A percentile compares a stretch with the other conserved stretches of the same genome.
Evolutionary conservation across 225 moss, liverwort and hornwort genomes (phyloP).

Genomic region (Neckera pumila): DNA sequence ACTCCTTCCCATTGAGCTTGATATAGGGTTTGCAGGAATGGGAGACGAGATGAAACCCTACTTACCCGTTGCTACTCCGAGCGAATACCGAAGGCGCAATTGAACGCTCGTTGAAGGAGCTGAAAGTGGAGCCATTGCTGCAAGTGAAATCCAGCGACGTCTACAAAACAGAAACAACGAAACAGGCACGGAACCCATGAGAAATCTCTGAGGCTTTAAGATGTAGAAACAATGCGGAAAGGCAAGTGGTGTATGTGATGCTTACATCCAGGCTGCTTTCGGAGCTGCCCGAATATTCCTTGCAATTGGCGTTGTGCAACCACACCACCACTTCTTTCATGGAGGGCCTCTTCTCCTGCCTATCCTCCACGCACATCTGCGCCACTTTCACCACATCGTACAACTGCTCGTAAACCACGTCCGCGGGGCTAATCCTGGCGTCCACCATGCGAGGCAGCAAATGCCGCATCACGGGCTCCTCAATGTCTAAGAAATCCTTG

Average conservation of each 20-base stretch:
- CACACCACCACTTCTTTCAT: constrained; percentile 52
- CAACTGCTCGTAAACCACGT: constrained; percentile 25
- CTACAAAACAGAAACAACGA: neutral
- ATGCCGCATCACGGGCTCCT: constrained; percentile 40
- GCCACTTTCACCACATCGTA: constrained; percentile 37
- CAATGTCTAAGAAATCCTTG: constrained; percentile 24
- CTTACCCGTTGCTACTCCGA: constrained; percentile 23
- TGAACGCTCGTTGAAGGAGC: constrained; percentile 30
- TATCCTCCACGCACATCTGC: constrained; percentile 44
- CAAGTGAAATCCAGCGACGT: constrained; percentile 18
- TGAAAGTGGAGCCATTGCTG: constrained; percentile 36
- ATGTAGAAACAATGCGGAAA: neutral
- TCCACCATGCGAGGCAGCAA: constrained; percentile 53
- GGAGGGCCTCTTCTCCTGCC: constrained; percentile 32
- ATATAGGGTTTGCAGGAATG: neutral
- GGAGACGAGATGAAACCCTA: neutral
- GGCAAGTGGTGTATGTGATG: neutral
- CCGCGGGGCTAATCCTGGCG: constrained; percentile 11
- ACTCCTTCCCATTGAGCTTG: neutral
- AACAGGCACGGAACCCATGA: neutral
- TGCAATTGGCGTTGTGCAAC: constrained; percentile 42
- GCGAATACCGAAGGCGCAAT: neutral
- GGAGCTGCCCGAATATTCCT: constrained; percentile 35
- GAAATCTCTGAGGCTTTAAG: neutral
- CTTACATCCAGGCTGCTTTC: constrained; percentile 34